Evolutionary conservation across 352 stramenopile species (phyloP).

Genomic region (Phytophthora hybrid): DNA sequence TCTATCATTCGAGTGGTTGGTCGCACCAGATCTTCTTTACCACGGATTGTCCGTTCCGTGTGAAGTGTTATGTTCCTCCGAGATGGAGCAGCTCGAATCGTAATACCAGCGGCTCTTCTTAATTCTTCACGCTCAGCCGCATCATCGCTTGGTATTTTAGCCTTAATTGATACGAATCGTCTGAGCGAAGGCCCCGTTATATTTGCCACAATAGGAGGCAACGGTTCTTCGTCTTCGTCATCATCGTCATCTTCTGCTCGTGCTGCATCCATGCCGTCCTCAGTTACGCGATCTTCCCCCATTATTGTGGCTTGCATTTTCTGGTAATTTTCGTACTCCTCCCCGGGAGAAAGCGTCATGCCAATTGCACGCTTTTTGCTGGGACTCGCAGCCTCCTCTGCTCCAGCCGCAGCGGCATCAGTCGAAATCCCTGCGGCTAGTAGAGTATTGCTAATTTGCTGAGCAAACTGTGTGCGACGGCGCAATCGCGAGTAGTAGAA

Average conservation of each 20-base stretch:
- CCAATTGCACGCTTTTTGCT: constrained; percentile 57
- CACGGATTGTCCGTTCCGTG: constrained; percentile 41
- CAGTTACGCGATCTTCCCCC: constrained; percentile 15
- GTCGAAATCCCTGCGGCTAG: constrained; percentile 35
- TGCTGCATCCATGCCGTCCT: constrained; percentile 41
- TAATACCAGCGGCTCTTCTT: constrained; percentile 27
- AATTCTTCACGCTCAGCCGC: constrained; percentile 21
- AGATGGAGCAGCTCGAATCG: constrained; percentile 19
- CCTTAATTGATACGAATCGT: neutral
- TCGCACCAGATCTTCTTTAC: constrained; percentile 33
- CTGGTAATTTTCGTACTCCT: constrained; percentile 80
- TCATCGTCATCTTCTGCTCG: constrained; percentile 34
- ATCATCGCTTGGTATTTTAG: constrained; percentile 13
- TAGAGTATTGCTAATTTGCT: constrained; percentile 63
- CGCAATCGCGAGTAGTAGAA: constrained; percentile 67
- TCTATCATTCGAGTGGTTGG: constrained; percentile 60
- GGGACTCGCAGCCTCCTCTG: constrained; percentile 38
- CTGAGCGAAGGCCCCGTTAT: neutral
- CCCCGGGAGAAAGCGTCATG: constrained; percentile 72
- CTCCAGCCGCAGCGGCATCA: constrained; percentile 31
- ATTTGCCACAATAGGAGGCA: neutral
- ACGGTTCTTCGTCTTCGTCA: constrained; percentile 11
- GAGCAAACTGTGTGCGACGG: constrained; percentile 57
- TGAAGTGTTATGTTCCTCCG: constrained; percentile 31
- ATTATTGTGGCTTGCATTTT: constrained; percentile 58